phyloP scores from a whole-genome alignment of 441 rosid species.

The Metrosideros polymorpha region DNA sequence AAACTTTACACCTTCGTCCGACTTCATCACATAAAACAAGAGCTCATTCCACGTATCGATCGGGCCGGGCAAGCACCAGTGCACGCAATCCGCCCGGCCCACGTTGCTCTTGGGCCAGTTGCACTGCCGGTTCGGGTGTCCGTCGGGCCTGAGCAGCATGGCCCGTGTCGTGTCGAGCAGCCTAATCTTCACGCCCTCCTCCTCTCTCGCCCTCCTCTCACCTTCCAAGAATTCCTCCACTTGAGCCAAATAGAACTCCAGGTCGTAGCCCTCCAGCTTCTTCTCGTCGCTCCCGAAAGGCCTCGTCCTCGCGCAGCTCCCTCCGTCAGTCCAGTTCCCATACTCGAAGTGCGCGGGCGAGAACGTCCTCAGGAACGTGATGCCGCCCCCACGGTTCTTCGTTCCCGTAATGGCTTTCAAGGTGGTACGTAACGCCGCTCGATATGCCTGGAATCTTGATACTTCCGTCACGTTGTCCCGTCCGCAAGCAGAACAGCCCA shows the following conservation, averaged over 20 bases:
- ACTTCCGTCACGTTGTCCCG: conserved; percentile 30
- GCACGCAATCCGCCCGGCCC: background rate
- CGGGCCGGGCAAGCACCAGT: conserved; percentile 8
- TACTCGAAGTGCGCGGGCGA: conserved; percentile 62
- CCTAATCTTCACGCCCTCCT: background rate
- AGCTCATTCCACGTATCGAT: conserved; percentile 3
- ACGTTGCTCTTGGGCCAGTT: background rate
- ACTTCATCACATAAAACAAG: background rate
- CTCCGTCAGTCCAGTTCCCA: conserved; percentile 68
- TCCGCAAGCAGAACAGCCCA: conserved; percentile 51
- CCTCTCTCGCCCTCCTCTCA: background rate
- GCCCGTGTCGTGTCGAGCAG: conserved; percentile 1
- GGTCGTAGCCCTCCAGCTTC: conserved; percentile 27
- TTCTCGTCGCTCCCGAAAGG: conserved; percentile 39
- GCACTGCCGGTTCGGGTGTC: background rate
- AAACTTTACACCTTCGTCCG: background rate
- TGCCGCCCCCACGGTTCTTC: conserved; percentile 36
- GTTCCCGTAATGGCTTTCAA: conserved; percentile 13
- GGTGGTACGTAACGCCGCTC: conserved; percentile 51
- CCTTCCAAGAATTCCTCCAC: conserved; percentile 6
- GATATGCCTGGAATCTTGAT: conserved; percentile 42
- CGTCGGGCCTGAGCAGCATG: conserved; percentile 3
- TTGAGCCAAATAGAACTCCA: conserved; percentile 29
- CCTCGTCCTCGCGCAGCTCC: conserved; percentile 45
- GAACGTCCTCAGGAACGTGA: conserved; percentile 54